A percentile compares a stretch with the other conserved stretches of the same genome.
phyloP scores from a whole-genome alignment of 345 rosid species.

The Cardamine chenopodiifolia region DNA sequence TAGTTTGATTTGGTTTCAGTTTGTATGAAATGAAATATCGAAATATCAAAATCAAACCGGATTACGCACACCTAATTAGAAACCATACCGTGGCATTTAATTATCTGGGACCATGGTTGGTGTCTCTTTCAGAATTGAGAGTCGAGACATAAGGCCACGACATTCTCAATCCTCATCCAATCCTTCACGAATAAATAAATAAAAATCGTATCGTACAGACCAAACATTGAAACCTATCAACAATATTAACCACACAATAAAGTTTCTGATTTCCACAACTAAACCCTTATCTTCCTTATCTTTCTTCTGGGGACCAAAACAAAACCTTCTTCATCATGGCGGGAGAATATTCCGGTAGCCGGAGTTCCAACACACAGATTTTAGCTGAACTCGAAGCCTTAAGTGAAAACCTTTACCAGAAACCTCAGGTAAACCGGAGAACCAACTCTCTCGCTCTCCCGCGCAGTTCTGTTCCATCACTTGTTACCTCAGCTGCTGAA shows the following conservation, averaged over 20 bases:
- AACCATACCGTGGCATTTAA: slow-evolving; percentile 27
- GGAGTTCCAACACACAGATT: slow-evolving; percentile 71
- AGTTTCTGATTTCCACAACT: slow-evolving; percentile 3
- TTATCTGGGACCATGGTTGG: slow-evolving; percentile 31
- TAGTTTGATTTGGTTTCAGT: no score
- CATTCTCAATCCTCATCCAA: slow-evolving; percentile 35
- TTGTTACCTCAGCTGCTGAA: slow-evolving; percentile 49
- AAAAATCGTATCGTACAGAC: neutral
- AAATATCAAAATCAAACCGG: neutral
- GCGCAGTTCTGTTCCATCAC: slow-evolving; percentile 57
- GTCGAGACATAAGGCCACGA: slow-evolving; percentile 35
- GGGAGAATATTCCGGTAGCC: slow-evolving; percentile 51
- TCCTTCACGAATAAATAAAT: neutral
- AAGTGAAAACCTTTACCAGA: slow-evolving; percentile 79
- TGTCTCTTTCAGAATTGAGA: slow-evolving; percentile 24
- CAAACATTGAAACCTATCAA: slow-evolving; percentile 29
- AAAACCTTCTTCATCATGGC: slow-evolving; percentile 42
- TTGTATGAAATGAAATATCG: no score
- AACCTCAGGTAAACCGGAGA: slow-evolving; percentile 65
- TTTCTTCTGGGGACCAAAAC: neutral
- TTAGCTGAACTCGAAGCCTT: slow-evolving; percentile 83
- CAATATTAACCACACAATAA: slow-evolving; percentile 33
- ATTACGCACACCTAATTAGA: neutral
- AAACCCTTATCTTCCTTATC: slow-evolving; percentile 28
- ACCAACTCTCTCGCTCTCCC: slow-evolving; percentile 87